These are phyloP conservation scores for Pestalotiopsis sp. DNA, from an alignment of 2,329 filamentous ascomycete genomes.

Conservation along the genomic window DNA sequence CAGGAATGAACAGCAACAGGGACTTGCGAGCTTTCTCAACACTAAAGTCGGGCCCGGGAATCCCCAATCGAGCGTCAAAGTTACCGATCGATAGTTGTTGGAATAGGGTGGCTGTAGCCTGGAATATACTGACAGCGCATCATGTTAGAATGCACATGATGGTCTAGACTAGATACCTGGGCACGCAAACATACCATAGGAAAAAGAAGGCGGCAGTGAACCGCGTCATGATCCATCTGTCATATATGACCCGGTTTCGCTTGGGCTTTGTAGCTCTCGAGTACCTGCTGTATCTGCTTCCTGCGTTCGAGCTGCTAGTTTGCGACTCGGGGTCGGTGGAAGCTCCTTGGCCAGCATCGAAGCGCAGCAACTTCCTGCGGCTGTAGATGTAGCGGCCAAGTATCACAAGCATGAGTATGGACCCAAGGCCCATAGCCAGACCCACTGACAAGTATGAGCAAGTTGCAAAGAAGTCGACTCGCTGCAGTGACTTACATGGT, in stretches of 20 bases:
- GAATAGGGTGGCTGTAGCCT: conserved; percentile 17
- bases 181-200: conserved; percentile 14
- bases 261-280: background rate
- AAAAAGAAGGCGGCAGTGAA: conserved; percentile 20
- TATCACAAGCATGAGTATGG: conserved; percentile 19
- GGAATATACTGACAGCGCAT: conserved; percentile 10
- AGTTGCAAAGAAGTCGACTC: background rate
- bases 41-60: conserved; percentile 20
- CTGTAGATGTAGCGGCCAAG: conserved; percentile 19
- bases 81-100: conserved; percentile 14
- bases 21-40: conserved; percentile 17
- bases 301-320: background rate
- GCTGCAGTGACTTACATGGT: conserved; percentile 20
- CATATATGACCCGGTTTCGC: conserved; percentile 16
- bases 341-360: conserved; percentile 8
- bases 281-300: background rate
- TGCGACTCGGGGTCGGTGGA: conserved; percentile 3
- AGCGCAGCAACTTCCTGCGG: conserved; percentile 15
- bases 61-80: background rate
- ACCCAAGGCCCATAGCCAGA: conserved; percentile 18
- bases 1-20: conserved; percentile 24
- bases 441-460: background rate
- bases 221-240: conserved; percentile 21
- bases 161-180: background rate
- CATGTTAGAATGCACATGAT: background rate